Percentiles rank a stretch among this genome's conserved stretches.
Evolutionary conservation across 108 stramenopile species (phyloP).

Genomic region (Skeletonema tropicum): DNA sequence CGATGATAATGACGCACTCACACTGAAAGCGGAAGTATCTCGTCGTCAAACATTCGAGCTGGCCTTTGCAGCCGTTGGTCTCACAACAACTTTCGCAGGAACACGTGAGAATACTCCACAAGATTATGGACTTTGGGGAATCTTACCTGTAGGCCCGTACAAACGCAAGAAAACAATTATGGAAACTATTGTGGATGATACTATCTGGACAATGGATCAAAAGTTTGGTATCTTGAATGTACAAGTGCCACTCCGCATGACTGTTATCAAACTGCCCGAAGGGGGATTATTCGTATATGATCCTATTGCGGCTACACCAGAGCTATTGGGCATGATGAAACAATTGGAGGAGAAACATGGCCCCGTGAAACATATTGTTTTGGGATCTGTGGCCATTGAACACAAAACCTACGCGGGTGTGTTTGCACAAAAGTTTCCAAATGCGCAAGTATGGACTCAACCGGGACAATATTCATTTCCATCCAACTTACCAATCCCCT

Average conservation of each 20-base stretch:
- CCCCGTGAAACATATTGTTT: conserved; percentile 86
- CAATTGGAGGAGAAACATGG: conserved; percentile 72
- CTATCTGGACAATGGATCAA: conserved; percentile 95
- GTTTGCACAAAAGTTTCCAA: conserved; percentile 86
- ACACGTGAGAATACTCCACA: conserved; percentile 71
- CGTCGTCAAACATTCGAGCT: conserved; percentile 67
- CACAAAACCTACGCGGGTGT: conserved; percentile 94
- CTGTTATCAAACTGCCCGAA: conserved; percentile 69
- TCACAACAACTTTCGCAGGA: conserved; percentile 65
- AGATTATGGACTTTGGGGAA: conserved; percentile 89
- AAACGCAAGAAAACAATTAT: conserved; percentile 84
- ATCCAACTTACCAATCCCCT: conserved; percentile 64
- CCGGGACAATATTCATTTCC: conserved; percentile 92
- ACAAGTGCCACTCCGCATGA: conserved; percentile 91
- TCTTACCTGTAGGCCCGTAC: conserved; percentile 92
- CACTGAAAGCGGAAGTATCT: conserved; percentile 25
- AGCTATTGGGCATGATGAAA: conserved; percentile 65
- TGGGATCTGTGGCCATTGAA: conserved; percentile 91
- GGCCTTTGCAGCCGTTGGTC: conserved; percentile 60
- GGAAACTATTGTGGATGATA: conserved; percentile 74
- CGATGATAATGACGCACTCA: neutral
- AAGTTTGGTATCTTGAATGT: conserved; percentile 94
- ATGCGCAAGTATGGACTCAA: conserved; percentile 80
- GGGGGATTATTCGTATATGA: conserved; percentile 91
- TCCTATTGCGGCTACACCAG: conserved; percentile 91